Conservation (phyloP, 2,329 filamentous ascomycete genomes). For the Colletotrichum lindemuthianum region DNA sequence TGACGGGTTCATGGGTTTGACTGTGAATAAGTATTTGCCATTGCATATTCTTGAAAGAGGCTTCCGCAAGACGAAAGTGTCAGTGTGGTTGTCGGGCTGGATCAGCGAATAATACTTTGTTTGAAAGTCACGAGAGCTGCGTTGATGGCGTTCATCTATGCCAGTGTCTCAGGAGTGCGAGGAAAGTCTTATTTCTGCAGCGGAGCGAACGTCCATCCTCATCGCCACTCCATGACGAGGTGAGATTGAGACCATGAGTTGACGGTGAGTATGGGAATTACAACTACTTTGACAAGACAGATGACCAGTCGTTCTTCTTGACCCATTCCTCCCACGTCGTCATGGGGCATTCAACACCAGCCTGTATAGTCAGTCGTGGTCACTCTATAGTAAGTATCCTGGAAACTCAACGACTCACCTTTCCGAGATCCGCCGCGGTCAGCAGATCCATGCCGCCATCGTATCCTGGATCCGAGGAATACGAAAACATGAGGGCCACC, state of each 20-base stretch:
- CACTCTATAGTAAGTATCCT: background rate
- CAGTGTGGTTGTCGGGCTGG: no score
- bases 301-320: conserved; percentile 48
- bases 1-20: background rate
- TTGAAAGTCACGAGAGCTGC: no score
- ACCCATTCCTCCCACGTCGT: conserved; percentile 50
- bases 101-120: no score
- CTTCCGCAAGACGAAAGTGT: background rate
- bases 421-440: conserved; percentile 53
- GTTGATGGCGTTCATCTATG: no score
- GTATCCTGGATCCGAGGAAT: conserved; percentile 59
- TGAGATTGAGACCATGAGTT: no score
- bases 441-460: conserved; percentile 57
- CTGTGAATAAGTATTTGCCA: background rate
- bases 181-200: no score
- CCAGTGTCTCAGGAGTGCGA: no score
- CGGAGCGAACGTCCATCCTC: no score
- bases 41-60: background rate
- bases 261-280: no score
- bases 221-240: no score
- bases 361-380: conserved; percentile 18
- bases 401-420: conserved; percentile 46
- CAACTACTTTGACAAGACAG: conserved; percentile 34
- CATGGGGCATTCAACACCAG: conserved; percentile 53
- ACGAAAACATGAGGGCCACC: conserved; percentile 57